phyloP scores from a whole-genome alignment of 495 filamentous ascomycete genomes.

The Neurospora sp. region DNA sequence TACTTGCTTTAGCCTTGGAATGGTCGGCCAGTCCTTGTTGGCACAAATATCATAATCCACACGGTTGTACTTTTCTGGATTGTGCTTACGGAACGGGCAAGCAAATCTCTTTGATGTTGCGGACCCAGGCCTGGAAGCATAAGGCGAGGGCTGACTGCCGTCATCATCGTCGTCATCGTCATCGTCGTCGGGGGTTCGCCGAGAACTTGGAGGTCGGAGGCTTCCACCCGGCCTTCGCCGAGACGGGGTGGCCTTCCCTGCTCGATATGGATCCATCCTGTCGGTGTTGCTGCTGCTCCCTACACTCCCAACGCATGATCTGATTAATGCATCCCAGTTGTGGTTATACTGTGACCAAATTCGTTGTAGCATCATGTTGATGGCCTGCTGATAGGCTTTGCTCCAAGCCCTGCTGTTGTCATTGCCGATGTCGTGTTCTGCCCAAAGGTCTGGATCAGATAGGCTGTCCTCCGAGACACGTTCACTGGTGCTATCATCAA shows the following conservation, averaged over 20 bases:
- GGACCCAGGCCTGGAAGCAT: conserved; percentile 9
- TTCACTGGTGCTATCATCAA: conserved; percentile 15
- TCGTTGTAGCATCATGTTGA: conserved; percentile 8
- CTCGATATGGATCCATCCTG: conserved; percentile 2
- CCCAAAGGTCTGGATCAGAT: conserved; percentile 17
- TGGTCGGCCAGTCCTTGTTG: conserved; percentile 14
- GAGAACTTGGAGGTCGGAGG: conserved; percentile 1
- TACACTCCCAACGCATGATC: conserved; percentile 5
- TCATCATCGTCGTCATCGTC: conserved; percentile 19
- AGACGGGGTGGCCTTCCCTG: conserved; percentile 3
- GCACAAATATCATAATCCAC: conserved; percentile 18
- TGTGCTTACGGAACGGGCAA: conserved; percentile 21
- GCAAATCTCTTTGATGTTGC: conserved; percentile 11
- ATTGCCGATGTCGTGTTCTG: conserved; percentile 3
- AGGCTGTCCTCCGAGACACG: conserved; percentile 13
- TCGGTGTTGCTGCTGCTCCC: background rate
- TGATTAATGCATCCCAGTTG: conserved; percentile 16
- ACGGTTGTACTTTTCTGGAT: conserved; percentile 16
- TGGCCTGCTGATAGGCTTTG: conserved; percentile 3
- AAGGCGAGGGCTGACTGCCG: conserved; percentile 4
- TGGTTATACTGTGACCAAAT: conserved; percentile 17
- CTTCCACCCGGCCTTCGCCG: background rate
- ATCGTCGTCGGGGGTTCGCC: conserved; percentile 6
- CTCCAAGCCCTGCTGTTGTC: conserved; percentile 5
- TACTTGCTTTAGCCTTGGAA: conserved; percentile 20